Conservation (phyloP, 208 protist species). For the Leishmania lainsoni region DNA sequence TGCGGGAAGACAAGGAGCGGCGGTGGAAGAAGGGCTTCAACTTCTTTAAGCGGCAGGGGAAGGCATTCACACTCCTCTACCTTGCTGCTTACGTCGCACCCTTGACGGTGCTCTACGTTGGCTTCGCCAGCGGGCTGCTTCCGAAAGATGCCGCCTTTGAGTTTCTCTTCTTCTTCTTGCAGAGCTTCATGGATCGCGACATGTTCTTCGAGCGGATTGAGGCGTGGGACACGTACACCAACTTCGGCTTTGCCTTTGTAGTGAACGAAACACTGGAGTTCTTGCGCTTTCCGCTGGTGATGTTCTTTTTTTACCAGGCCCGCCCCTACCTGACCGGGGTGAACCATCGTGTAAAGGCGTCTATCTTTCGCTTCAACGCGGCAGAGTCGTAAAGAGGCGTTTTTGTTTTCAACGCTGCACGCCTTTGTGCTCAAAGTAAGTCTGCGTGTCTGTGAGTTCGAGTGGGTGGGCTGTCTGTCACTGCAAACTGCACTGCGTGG, state of each 20-base stretch:
- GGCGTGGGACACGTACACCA: conserved; percentile 83
- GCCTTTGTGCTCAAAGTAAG: neutral
- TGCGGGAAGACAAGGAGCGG: conserved; percentile 60
- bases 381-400: conserved; percentile 48
- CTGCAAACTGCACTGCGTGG: neutral
- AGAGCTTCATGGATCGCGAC: conserved; percentile 64
- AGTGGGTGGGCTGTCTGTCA: neutral
- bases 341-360: conserved; percentile 56
- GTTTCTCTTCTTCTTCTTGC: conserved; percentile 68
- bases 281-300: conserved; percentile 74
- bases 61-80: conserved; percentile 73
- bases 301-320: conserved; percentile 75
- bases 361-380: conserved; percentile 65
- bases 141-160: conserved; percentile 81
- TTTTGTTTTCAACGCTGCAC: neutral
- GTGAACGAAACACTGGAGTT: conserved; percentile 86
- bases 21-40: conserved; percentile 60
- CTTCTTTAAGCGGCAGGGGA: conserved; percentile 86
- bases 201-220: conserved; percentile 75
- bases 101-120: conserved; percentile 67
- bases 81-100: conserved; percentile 55
- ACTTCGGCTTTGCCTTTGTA: conserved; percentile 91
- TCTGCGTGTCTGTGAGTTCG: neutral
- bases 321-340: conserved; percentile 61
- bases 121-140: conserved; percentile 65